Conservation (phyloP, 108 stramenopile species). For the Skeletonema marinoi region DNA sequence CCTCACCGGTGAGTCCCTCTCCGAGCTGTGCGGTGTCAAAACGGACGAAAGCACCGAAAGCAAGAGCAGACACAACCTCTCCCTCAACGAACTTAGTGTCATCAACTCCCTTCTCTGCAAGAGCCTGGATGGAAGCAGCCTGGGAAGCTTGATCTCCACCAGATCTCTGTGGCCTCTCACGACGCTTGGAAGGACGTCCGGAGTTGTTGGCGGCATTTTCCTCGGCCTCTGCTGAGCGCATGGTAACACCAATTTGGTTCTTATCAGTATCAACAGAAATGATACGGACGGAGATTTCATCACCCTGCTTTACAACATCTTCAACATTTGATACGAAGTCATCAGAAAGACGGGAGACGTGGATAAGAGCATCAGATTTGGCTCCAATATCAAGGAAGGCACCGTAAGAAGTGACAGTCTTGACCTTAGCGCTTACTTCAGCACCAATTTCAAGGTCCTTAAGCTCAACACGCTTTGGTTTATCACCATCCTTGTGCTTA, state of each 20-base stretch:
- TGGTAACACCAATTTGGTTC: conserved; percentile 85
- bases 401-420: conserved; percentile 87
- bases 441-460: conserved; percentile 83
- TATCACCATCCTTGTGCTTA: conserved; percentile 63
- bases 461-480: conserved; percentile 63
- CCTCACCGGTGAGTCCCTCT: conserved; percentile 69
- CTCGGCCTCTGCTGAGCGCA: conserved; percentile 78
- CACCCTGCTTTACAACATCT: conserved; percentile 83
- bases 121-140: conserved; percentile 54
- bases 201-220: conserved; percentile 54
- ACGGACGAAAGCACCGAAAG: conserved; percentile 94
- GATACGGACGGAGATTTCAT: conserved; percentile 89
- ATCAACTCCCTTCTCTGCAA: conserved; percentile 85
- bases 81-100: conserved; percentile 80
- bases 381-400: conserved; percentile 96
- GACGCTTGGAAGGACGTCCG: conserved; percentile 41
- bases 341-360: conserved; percentile 92
- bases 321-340: conserved; percentile 84
- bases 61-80: conserved; percentile 85
- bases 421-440: conserved; percentile 82
- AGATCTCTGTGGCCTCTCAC: conserved; percentile 58
- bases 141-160: conserved; percentile 67
- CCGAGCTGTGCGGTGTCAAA: conserved; percentile 76
- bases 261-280: conserved; percentile 84
- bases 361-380: conserved; percentile 88